Evolutionary conservation across 1,284 basidiomycete species (phyloP).

Genomic region (Pseudozyma thailandica): DNA sequence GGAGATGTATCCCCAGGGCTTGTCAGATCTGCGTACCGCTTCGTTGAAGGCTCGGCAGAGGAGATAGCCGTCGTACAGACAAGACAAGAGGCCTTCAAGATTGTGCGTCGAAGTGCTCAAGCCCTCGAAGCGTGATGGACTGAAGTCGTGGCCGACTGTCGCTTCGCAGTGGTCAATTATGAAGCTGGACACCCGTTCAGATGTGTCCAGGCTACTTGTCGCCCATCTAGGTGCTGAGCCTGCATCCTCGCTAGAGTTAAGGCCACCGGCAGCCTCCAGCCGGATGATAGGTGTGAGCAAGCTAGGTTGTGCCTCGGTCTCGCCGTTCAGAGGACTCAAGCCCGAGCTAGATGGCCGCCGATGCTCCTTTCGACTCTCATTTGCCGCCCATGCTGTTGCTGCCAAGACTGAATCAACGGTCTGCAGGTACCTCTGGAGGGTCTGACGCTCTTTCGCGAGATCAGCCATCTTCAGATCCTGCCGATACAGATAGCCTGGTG

Average conservation of each 20-base stretch:
- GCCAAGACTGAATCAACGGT: conserved; percentile 31
- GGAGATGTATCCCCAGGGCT: conserved; percentile 87
- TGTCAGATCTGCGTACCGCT: conserved; percentile 79
- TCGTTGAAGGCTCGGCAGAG: conserved; percentile 83
- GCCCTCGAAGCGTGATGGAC: conserved; percentile 10
- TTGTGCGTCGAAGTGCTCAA: conserved; percentile 8
- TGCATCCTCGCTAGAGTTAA: neutral
- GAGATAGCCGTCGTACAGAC: conserved; percentile 75
- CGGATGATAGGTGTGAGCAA: too few relatives aligned
- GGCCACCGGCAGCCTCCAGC: too few relatives aligned
- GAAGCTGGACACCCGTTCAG: conserved; percentile 18
- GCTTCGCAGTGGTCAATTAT: conserved; percentile 31
- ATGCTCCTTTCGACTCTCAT: conserved; percentile 4
- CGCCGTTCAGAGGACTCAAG: too few relatives aligned
- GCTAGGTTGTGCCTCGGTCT: too few relatives aligned
- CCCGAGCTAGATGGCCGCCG: conserved; percentile 10
- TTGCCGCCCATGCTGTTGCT: neutral
- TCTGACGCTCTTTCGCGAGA: conserved; percentile 73
- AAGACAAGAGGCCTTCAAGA: conserved; percentile 10
- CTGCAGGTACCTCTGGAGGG: conserved; percentile 25
- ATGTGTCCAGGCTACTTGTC: neutral
- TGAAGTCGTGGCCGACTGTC: neutral
- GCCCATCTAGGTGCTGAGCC: conserved; percentile 2
- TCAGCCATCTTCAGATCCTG: conserved; percentile 74
- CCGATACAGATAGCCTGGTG: conserved; percentile 76